Percentiles rank a stretch among this genome's conserved stretches.
Evolutionary conservation across 2,329 filamentous ascomycete genomes (phyloP).

Genomic region (Neonectria ditissima): DNA sequence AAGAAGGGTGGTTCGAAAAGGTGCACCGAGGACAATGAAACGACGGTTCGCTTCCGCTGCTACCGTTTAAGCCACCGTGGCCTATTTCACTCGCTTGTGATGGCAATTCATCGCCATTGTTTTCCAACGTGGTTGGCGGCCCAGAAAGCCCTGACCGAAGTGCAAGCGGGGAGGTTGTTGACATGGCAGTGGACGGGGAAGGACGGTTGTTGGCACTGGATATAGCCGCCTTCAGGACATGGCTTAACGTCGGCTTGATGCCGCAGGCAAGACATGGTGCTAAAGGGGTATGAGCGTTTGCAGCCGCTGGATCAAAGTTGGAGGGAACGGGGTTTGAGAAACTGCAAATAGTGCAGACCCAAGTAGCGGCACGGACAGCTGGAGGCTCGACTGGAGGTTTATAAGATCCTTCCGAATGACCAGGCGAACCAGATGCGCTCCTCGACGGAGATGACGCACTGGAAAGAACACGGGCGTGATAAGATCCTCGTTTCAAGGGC

Average conservation of each 20-base stretch:
- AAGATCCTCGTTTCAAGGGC: conserved; percentile 73
- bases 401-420: conserved; percentile 57
- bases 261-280: conserved; percentile 93
- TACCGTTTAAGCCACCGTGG: conserved; percentile 11
- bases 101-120: conserved; percentile 13
- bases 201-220: conserved; percentile 73
- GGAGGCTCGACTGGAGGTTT: conserved; percentile 55
- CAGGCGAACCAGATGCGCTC: conserved; percentile 60
- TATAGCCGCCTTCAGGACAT: conserved; percentile 89
- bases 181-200: conserved; percentile 30
- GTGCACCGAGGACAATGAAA: conserved; percentile 89
- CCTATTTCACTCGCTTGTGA: conserved; percentile 3
- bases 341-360: conserved; percentile 96
- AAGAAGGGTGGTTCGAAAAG: conserved; percentile 90
- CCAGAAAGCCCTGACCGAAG: conserved; percentile 42
- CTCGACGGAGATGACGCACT: conserved; percentile 60
- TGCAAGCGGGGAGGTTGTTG: conserved; percentile 44
- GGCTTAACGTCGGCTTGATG: conserved; percentile 87
- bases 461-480: conserved; percentile 65
- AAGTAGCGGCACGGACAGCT: conserved; percentile 76
- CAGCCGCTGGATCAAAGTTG: conserved; percentile 89
- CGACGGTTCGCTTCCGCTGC: conserved; percentile 47
- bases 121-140: conserved; percentile 26
- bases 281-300: conserved; percentile 81
- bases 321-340: conserved; percentile 93